Base-by-base conservation (phyloP, 139 green algal genomes). In the Astrephomene gubernaculifera region DNA sequence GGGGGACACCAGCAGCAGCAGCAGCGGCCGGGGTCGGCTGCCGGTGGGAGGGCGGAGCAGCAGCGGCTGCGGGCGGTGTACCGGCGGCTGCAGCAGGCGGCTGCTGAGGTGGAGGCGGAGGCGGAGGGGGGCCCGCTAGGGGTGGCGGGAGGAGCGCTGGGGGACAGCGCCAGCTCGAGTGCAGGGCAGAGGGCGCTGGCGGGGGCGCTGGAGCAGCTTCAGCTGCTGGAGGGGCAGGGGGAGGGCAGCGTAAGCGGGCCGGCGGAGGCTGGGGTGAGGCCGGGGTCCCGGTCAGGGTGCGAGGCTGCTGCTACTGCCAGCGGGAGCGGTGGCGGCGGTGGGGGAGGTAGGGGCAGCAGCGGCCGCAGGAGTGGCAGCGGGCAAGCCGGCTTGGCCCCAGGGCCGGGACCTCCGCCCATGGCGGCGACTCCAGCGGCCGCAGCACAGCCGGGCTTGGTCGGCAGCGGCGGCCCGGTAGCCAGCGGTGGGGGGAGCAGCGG, bases 141-240 rank as follows among this genome's bases (percentile, higher is more conserved):
- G 21, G 49, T 25, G 45, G 72, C 52, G 71, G 71, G 33, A 14
- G n/a, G n/a, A 12, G 61, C n/a, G n/a, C n/a, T n/a, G n/a, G n/a
- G n/a, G n/a, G n/a, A n/a, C n/a, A n/a, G n/a, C n/a, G n/a, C n/a
- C n/a, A n/a, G n/a, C n/a, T n/a, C n/a, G n/a, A n/a, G n/a, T n/a
- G n/a, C n/a, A n/a, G 71, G 45, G 45, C 71, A 79, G 35, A 54
- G 68, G 39, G 52, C 2, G 1, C 39, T 82, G 38, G 0, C 38
- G 54, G 54, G n/a, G 38, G 74, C 38, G 54, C 74, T 82, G 39
- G 25, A 29, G 38, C 54, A 82, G 74, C 53, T 82, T 54, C 36
- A 57, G 1, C 7, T 17, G 31, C 22, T 64, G 3, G 52, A 7
- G n/a, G 1, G 41, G n/a, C 38, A 17, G 25, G 27, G 69, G 69